Evolutionary conservation across 352 stramenopile genomes (phyloP).

Genomic region (Phytophthora rubi): DNA sequence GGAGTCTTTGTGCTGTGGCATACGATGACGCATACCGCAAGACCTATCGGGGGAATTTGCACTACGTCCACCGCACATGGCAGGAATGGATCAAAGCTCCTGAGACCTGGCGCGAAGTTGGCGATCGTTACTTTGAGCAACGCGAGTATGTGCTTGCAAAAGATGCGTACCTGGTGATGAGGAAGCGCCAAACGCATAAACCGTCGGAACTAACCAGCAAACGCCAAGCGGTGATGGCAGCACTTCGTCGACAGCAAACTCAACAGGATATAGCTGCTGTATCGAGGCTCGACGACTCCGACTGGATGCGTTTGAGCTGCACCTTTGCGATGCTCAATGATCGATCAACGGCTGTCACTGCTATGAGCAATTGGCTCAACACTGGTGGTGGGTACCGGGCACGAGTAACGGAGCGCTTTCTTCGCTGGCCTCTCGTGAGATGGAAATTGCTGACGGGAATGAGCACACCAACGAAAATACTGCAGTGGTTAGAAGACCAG

Average conservation of each 20-base stretch:
- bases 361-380: conserved; percentile 54
- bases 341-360: conserved; percentile 20
- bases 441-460: conserved; percentile 66
- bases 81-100: conserved; percentile 61
- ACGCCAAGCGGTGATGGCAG: conserved; percentile 41
- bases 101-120: conserved; percentile 58
- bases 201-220: conserved; percentile 37
- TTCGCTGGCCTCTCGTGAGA: conserved; percentile 56
- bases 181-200: conserved; percentile 54
- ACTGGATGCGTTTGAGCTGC: conserved; percentile 67
- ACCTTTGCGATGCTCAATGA: conserved; percentile 59
- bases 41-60: conserved; percentile 16
- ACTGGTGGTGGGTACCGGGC: conserved; percentile 42
- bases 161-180: conserved; percentile 68
- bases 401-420: conserved; percentile 52
- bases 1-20: conserved; percentile 56
- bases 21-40: conserved; percentile 77
- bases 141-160: conserved; percentile 64
- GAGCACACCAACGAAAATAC: conserved; percentile 41
- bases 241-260: conserved; percentile 23
- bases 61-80: conserved; percentile 45
- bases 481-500: conserved; percentile 35
- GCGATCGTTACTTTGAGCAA: conserved; percentile 54
- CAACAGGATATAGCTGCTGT: conserved; percentile 3
- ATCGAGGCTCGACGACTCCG: conserved; percentile 29